Base-by-base conservation (phyloP, 2,329 filamentous ascomycete species). In the Ceratocystis huliohia region DNA sequence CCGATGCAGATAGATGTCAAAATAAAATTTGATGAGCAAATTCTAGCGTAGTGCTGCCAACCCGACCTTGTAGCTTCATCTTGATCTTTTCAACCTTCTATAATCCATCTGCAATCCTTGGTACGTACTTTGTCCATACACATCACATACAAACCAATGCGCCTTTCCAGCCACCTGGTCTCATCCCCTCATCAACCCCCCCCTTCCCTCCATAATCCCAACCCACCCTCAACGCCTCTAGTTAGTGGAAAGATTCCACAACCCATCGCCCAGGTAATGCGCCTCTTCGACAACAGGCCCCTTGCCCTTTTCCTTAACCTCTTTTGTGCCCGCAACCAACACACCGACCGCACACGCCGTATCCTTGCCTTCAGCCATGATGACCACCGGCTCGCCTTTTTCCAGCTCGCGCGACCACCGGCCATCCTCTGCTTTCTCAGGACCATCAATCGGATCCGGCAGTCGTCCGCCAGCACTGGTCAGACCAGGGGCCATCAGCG, bases 261-360 rank as follows among this genome's bases (percentile, higher is more conserved):
- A 78, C 20, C 93, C 94, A 79, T 99, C 94, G 0, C 94, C 94
- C 65, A 97, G 75, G 78, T 88, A 97, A 81, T 99, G 94, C 41
- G 90, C 90, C 69, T 91, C 88, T 79, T 97, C 93, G 71, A 97
- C 89, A 17, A 92, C 94, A 5, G 92, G 89, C 0, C 94, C 94
- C 79, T 97, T 97, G 70, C 91, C 91, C 78, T 93, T 93, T 70
- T 85, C 87, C 83, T 94, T 96, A 75, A 96, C 92, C 76, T 96
- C 91, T 76, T 87, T 86, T 0, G 94, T 96, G 2, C 91, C 88
- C 73, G 88, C 85, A 72, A 90, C 91, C 74, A 99, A 74, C 69
- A 88, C 79, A 0, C 94, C 94, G 0, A 99, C 88, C 66, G 96
- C 84, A 76, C 92, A 96, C 5, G 91, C 90, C 78, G 93, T 86